Conservation (phyloP, 768 basidiomycete species). For the Pholiota conissans region DNA sequence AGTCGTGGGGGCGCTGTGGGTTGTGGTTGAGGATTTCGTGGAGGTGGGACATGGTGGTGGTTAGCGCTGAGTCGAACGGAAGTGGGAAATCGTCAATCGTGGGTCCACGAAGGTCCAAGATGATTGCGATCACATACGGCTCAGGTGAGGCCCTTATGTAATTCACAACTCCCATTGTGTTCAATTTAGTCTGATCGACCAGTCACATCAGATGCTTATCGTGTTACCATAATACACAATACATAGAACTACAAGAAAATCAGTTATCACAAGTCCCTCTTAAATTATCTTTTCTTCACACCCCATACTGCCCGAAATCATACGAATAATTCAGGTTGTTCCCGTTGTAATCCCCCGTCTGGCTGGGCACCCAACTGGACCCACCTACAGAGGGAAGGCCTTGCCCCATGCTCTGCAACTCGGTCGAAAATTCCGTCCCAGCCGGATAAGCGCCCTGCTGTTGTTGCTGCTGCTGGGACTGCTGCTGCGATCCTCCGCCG, state of each 20-base stretch:
- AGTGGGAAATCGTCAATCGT: conserved; percentile 28
- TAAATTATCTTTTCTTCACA: conserved; percentile 16
- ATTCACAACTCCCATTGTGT: conserved; percentile 19
- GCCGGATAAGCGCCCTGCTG: conserved; percentile 9
- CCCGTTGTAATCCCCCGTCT: conserved; percentile 14
- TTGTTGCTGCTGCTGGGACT: neutral
- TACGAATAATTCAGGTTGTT: conserved; percentile 27
- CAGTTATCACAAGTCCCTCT: conserved; percentile 13
- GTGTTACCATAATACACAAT: conserved; percentile 12
- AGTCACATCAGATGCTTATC: conserved; percentile 12
- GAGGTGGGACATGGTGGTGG: conserved; percentile 53
- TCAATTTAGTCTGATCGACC: conserved; percentile 17
- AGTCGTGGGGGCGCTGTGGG: conserved; percentile 33
- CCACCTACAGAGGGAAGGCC: conserved; percentile 8
- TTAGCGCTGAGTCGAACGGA: conserved; percentile 24
- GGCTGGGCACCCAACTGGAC: conserved; percentile 14
- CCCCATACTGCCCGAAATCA: conserved; percentile 30
- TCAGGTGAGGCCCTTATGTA: conserved; percentile 24
- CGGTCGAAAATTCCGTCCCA: conserved; percentile 14
- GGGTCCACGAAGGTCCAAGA: conserved; percentile 33
- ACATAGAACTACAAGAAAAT: conserved; percentile 11
- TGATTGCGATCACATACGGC: conserved; percentile 25
- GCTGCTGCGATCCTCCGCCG: neutral
- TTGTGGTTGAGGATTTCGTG: conserved; percentile 59
- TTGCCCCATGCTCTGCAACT: conserved; percentile 14